A percentile compares a stretch with the other conserved stretches of the same genome.
Conservation (phyloP, 1,284 basidiomycete genomes). For the Naganishia cerealis region DNA sequence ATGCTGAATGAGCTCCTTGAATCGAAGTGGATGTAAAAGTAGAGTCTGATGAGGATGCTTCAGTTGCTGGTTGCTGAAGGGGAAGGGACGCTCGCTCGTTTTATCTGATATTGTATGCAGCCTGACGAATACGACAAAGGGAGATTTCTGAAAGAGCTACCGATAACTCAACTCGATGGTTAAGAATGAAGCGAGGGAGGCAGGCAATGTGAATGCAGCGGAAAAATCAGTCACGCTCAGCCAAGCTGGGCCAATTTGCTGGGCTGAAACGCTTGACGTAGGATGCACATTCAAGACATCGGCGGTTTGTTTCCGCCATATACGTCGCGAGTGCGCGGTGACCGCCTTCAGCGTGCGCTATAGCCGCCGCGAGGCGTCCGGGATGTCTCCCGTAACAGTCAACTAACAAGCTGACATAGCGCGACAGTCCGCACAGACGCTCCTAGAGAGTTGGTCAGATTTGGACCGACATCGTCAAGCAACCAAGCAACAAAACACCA, state of each 20-base stretch:
- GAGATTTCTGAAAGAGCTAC: background rate
- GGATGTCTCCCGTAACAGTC: too few species aligned
- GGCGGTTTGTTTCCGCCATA: constrained; percentile 10
- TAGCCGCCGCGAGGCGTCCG: constrained; percentile 3
- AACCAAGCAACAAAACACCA: too few species aligned
- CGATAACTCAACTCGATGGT: background rate
- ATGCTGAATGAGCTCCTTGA: background rate
- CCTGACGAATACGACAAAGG: constrained; percentile 1
- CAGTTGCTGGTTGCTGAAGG: background rate
- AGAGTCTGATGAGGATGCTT: background rate
- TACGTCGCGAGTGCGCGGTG: constrained; percentile 8
- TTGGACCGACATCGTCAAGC: too few species aligned
- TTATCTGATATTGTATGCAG: background rate
- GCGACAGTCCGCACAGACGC: too few species aligned
- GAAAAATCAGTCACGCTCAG: background rate
- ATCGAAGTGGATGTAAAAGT: background rate
- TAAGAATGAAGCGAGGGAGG: background rate
- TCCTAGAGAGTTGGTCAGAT: too few species aligned
- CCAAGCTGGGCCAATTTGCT: constrained; percentile 2
- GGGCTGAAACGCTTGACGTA: constrained; percentile 8
- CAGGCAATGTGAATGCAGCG: background rate
- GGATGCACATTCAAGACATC: constrained; percentile 19
- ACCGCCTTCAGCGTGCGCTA: constrained; percentile 4
- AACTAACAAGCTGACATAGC: too few species aligned
- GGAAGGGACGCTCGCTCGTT: background rate